Evolutionary conservation across 306 rosid genomes (phyloP), one percentile per base, ranked within the genome.

Genomic region (Delonix regia): DNA sequence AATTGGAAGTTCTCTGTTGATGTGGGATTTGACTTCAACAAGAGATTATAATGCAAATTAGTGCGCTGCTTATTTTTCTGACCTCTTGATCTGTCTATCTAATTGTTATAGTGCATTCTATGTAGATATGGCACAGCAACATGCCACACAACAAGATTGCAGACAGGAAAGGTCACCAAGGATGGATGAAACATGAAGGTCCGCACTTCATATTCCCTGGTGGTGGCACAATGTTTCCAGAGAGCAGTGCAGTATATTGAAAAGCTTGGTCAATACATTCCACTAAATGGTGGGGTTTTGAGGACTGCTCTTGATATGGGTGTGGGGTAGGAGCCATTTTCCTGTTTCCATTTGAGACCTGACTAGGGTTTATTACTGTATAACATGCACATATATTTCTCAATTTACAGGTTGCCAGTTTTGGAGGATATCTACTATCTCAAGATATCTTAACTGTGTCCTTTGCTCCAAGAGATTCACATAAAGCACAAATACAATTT

Each of bases 201-300:
- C 81, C 85, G 30, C 74, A 89, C 76, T 94, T 94, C 83, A 82
- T 92, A 88, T 94, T 94, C 87, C 99, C 99, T 39, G 99, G 99
- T 70, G 99, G 99, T 71, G 99, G 99, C 84, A 92, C 97, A 24
- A 95, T 95, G 99, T 95, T 95, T 78, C 97, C 97, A 1, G 97
- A 90, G 99, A 62, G 99, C 99, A 30, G 89, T 86, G 78, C 95
- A 92, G 78, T 92, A 95, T 80, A 89, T 95, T 5, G 91, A 92
- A 76, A 95, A 95, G 74, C 97, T 95, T 70, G 88, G 95, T 79
- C 93, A 88, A 63, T 89, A 92, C 91, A 89, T 95, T 77, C 99
- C 97, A 38, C 88, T 85, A 7, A 79, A 75, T 62, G 91, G 85
- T 34, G 97, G 97, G 41, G 80, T 56, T 85, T 78, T 95, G 73